These are phyloP conservation scores for Effrenium voratum DNA, from an alignment of 73 alveolate species.

Conservation along the genomic window DNA sequence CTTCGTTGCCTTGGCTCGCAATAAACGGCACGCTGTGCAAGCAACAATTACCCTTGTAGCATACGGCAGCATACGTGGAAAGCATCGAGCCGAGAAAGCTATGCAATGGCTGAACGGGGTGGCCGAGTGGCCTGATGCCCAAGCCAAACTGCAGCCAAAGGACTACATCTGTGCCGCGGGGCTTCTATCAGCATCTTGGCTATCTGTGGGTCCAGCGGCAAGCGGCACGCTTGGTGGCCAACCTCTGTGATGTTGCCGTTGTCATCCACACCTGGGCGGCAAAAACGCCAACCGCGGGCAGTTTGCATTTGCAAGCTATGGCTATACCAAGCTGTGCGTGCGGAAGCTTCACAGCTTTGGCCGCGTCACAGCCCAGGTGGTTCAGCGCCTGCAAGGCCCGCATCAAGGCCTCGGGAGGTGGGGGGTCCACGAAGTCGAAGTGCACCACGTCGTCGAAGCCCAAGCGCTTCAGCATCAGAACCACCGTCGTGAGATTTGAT, in stretches of 20 bases:
- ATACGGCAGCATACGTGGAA: too few relatives aligned
- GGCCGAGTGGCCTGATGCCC: too few relatives aligned
- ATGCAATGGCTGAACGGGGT: too few relatives aligned
- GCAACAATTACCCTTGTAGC: too few relatives aligned
- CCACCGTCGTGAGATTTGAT: conserved; percentile 98
- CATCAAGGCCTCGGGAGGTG: conserved; percentile 99
- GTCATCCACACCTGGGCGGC: conserved; percentile 56
- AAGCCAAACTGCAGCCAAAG: too few relatives aligned
- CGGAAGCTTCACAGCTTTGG: too few relatives aligned
- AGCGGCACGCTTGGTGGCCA: conserved; percentile 99
- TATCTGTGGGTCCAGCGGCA: conserved; percentile 99
- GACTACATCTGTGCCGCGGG: conserved; percentile 97
- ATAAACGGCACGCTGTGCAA: too few relatives aligned
- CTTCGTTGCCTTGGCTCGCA: conserved; percentile 96
- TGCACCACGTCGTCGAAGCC: conserved; percentile 99
- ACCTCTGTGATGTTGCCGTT: conserved; percentile 95
- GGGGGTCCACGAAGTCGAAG: conserved; percentile 99
- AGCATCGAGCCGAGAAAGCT: too few relatives aligned
- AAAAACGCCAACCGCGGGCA: not conserved
- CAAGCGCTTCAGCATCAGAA: conserved; percentile 97
- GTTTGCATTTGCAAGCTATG: too few relatives aligned
- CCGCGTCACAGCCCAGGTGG: conserved; percentile 96
- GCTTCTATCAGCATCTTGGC: conserved; percentile 98
- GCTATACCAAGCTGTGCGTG: too few relatives aligned
- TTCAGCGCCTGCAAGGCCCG: conserved; percentile 99